phyloP scores from a whole-genome alignment of 805 yeast genomes.

The Metschnikowia amazonensis region DNA sequence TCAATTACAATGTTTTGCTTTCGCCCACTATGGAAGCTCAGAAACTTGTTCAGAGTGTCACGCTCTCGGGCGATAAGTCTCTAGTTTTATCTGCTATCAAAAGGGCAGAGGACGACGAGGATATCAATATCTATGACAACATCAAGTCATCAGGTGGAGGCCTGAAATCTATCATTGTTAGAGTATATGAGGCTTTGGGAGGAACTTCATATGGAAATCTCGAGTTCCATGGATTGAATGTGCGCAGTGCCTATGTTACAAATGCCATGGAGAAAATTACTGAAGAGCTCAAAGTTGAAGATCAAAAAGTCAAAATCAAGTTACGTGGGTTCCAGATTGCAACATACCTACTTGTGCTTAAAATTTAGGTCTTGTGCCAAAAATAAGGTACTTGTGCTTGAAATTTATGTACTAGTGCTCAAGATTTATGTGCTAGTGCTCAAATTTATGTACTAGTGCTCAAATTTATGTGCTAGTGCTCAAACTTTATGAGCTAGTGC shows the following conservation, averaged over 20 bases:
- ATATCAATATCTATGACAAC: constrained; percentile 43
- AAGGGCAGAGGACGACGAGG: constrained; percentile 81
- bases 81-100: constrained; percentile 74
- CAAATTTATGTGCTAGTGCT: too few relatives aligned
- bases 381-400: too few relatives aligned
- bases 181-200: constrained; percentile 87
- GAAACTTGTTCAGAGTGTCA: constrained; percentile 14
- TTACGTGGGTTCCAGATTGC: constrained; percentile 80
- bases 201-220: constrained; percentile 61
- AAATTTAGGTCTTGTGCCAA: too few relatives aligned
- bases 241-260: constrained; percentile 49
- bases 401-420: too few relatives aligned
- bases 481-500: too few relatives aligned
- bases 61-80: constrained; percentile 49
- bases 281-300: constrained; percentile 35
- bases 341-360: constrained; percentile 49
- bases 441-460: too few relatives aligned
- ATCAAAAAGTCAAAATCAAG: constrained; percentile 37
- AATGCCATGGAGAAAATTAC: constrained; percentile 55
- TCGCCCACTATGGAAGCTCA: constrained; percentile 10
- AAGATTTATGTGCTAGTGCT: too few relatives aligned
- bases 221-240: constrained; percentile 38
- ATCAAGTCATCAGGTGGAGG: constrained; percentile 45
- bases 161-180: constrained; percentile 49
- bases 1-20: constrained; percentile 53